A percentile compares a stretch with the other conserved stretches of the same genome.
phyloP scores from a whole-genome alignment of 305 asterid species.

The Stenogyne calaminthoides region DNA sequence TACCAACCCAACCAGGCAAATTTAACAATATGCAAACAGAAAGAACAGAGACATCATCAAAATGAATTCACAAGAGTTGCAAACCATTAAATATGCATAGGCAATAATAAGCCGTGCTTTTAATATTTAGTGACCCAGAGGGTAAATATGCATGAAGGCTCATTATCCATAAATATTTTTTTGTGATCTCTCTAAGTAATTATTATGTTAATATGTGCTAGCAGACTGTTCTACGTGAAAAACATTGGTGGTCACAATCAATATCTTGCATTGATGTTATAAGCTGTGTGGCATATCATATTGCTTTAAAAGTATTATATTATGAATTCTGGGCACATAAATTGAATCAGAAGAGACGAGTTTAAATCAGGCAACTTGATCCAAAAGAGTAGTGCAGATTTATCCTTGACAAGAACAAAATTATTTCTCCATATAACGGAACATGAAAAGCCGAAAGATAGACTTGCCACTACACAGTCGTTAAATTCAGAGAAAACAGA shows the following conservation, averaged over 20 bases:
- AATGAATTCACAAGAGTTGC: neutral
- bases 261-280: neutral
- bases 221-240: neutral
- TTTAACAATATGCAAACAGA: neutral
- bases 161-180: neutral
- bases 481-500: neutral
- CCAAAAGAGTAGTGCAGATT: neutral
- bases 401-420: neutral
- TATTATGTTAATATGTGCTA: neutral
- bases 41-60: neutral
- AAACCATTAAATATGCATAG: neutral
- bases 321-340: neutral
- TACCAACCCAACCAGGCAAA: neutral
- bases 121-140: neutral
- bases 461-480: neutral
- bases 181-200: neutral
- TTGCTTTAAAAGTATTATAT: neutral
- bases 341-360: neutral
- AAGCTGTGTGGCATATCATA: neutral
- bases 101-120: neutral
- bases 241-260: neutral
- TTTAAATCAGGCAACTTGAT: neutral
- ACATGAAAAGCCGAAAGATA: neutral
- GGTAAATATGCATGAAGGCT: neutral
- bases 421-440: neutral